A percentile compares a stretch with the other conserved stretches of the same genome.
Conservation (phyloP, 257 asterid genomes). For the Gentiana macrophylla region DNA sequence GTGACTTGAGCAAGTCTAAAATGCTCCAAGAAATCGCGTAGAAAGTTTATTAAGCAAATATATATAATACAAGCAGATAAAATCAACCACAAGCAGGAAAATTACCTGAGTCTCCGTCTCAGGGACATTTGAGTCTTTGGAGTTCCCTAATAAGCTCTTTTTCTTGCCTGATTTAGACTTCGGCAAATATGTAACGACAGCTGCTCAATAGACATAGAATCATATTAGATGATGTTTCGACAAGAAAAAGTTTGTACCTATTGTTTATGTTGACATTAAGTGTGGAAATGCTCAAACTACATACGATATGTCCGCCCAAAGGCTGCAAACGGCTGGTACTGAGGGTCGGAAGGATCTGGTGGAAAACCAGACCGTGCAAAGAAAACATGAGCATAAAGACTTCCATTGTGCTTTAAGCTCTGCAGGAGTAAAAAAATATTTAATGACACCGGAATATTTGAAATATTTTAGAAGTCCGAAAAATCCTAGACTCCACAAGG, state of each 20-base stretch:
- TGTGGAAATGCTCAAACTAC: conserved; percentile 11
- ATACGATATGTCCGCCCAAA: conserved; percentile 73
- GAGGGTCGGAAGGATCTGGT: conserved; percentile 83
- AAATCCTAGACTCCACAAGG: background rate
- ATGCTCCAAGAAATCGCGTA: too few species aligned
- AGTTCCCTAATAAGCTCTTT: conserved; percentile 72
- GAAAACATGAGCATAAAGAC: conserved; percentile 85
- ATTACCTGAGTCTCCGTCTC: conserved; percentile 13
- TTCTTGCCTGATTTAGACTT: conserved; percentile 66
- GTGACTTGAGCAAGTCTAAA: too few species aligned
- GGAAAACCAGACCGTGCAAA: conserved; percentile 91
- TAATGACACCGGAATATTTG: background rate
- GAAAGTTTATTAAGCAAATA: too few species aligned
- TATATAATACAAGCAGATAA: too few species aligned
- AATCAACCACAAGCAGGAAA: conserved; percentile 1
- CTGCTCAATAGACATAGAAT: conserved; percentile 25
- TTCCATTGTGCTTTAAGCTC: conserved; percentile 85
- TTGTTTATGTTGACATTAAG: background rate
- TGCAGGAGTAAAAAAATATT: conserved; percentile 19
- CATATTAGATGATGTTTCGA: conserved; percentile 11
- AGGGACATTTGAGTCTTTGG: conserved; percentile 30
- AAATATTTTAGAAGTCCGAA: background rate
- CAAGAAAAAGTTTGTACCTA: background rate
- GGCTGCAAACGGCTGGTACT: conserved; percentile 81
- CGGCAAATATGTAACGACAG: conserved; percentile 70